phyloP scores from a whole-genome alignment of 345 rosid genomes.

The Linum tenue region DNA sequence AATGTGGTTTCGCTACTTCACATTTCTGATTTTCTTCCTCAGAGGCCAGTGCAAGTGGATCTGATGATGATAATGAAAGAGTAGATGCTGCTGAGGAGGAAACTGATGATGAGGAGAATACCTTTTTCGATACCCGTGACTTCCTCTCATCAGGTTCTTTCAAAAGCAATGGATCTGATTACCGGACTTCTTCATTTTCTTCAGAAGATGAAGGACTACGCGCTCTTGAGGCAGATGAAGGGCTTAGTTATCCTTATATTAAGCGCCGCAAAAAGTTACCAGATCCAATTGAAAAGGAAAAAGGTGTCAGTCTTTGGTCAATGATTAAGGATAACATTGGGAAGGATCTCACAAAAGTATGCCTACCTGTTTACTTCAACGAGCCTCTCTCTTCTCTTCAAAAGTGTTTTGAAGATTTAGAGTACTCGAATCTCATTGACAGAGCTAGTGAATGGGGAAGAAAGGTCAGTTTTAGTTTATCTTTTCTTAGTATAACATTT shows the following conservation, averaged over 20 bases:
- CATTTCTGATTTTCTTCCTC: constrained; percentile 10
- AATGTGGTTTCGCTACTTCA: constrained; percentile 7
- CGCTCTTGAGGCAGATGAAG: constrained; percentile 62
- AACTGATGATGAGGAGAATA: constrained; percentile 71
- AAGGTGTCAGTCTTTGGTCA: constrained; percentile 94
- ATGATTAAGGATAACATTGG: constrained; percentile 99
- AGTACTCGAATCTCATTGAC: constrained; percentile 86
- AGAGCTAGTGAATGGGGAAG: constrained; percentile 90
- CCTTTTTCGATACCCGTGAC: constrained; percentile 94
- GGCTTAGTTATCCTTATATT: constrained; percentile 51
- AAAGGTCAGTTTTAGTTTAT: constrained; percentile 38
- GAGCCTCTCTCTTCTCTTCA: constrained; percentile 97
- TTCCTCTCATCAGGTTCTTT: constrained; percentile 87
- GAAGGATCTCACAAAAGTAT: constrained; percentile 94
- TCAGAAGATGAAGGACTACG: constrained; percentile 54
- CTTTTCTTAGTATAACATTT: no score
- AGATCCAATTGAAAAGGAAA: constrained; percentile 86
- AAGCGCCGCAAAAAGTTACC: constrained; percentile 89
- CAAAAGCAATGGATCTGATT: constrained; percentile 74
- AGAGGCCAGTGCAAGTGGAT: constrained; percentile 69
- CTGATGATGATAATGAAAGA: constrained; percentile 83
- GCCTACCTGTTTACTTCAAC: constrained; percentile 97
- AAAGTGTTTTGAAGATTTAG: constrained; percentile 95
- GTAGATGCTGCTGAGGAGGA: constrained; percentile 87
- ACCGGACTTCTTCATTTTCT: constrained; percentile 68